These are phyloP conservation scores for Dinochytrium kinnereticum DNA, from an alignment of 371 early-diverging fungal species.

Conservation along the genomic window DNA sequence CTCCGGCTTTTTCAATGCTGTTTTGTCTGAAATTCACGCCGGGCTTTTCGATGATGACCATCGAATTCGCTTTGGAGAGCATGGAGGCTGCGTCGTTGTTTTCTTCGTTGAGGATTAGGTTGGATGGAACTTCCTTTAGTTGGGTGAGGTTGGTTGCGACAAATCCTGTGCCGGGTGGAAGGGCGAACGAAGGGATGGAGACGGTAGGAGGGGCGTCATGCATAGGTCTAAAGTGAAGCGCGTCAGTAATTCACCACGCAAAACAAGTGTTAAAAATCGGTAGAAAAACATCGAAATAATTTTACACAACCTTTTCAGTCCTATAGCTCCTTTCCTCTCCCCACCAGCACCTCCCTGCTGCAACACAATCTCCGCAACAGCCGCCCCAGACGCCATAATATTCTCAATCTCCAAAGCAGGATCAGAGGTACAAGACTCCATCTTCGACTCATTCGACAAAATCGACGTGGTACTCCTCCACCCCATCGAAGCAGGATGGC, in stretches of 20 bases:
- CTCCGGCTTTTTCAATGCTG: too few relatives aligned
- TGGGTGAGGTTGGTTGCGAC: slow-evolving; percentile 1
- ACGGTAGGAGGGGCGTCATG: not conserved
- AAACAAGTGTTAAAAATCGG: too few relatives aligned
- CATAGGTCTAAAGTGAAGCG: too few relatives aligned
- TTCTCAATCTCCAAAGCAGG: not conserved
- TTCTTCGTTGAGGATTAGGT: slow-evolving; percentile 7
- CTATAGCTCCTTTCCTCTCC: not conserved
- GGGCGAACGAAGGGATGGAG: not conserved
- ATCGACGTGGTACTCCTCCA: not conserved
- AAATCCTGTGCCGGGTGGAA: not conserved
- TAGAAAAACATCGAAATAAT: not conserved
- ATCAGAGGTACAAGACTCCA: not conserved
- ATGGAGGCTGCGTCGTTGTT: not conserved
- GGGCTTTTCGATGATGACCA: too few relatives aligned
- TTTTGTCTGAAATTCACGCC: too few relatives aligned
- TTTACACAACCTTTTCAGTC: not conserved
- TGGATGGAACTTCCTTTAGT: not conserved
- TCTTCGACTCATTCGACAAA: not conserved
- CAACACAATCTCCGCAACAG: not conserved
- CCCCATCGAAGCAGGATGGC: not conserved
- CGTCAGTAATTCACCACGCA: too few relatives aligned
- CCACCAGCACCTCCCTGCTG: not conserved
- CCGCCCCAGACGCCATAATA: not conserved
- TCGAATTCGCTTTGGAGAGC: not conserved